Evolutionary conservation across 2,329 filamentous ascomycete genomes (phyloP), one percentile per base, ranked within the genome.

Genomic region (Penicillium sp.): DNA sequence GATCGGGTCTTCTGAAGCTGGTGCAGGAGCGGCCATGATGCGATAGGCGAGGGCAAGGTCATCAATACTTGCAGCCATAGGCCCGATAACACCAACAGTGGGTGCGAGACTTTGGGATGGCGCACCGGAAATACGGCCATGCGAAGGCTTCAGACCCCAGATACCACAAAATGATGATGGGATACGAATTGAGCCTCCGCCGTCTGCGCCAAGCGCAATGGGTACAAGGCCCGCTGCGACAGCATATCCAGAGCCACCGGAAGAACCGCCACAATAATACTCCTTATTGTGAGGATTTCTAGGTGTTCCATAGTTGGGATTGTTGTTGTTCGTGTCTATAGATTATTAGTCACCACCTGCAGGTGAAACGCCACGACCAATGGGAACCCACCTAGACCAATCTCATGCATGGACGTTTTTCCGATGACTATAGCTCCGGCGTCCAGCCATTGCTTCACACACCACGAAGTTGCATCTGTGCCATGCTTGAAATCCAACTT

Each of bases 1-100:
- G 8, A 81, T 75, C 0, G 82, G 78, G 70, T 88, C 82, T 2
- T 80, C 74, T 6, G 64, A 63, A 33, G 66, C 64, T 0, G 87
- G 84, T 67, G 96, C 84, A 0, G 91, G 89, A 52, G 86, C 82
- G 2, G 89, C 83, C 83, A 95, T 91, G 66, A 90, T 72, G 50
- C 90, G 86, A 77, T 94, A 97, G n/a, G 89, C 88, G 52, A 92
- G 81, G 60, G 89, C 88, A 6, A 97, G 83, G 68, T 96, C 93
- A 37, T 86, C 80, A 61, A 89, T 89, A 54, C 83, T 93, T 48
- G 85, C 82, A 17, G 90, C 89, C 67, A 96, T 83, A 8, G 93
- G 92, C 0, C 91, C 90, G 7, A 84, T 79, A 17, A 94, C 88
- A 56, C 83, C 85, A 35, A 86, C 86, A 0, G 84, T 88, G 35